phyloP scores from a whole-genome alignment of 2,329 filamentous ascomycete genomes.

The Chaetothyriales sp. region DNA sequence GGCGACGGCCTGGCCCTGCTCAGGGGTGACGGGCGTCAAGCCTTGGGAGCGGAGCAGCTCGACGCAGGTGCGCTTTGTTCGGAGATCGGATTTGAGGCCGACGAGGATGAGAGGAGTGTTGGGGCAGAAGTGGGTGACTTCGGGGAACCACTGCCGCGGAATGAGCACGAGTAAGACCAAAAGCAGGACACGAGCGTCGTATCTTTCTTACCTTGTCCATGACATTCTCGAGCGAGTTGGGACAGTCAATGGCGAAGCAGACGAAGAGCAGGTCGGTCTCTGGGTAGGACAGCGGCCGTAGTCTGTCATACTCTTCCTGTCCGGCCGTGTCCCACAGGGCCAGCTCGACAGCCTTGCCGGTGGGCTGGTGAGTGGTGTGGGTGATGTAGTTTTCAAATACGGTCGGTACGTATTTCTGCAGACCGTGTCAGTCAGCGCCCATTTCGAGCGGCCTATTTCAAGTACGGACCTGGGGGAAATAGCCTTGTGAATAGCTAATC shows the following conservation, averaged over 20 bases:
- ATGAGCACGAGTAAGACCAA: constrained; percentile 3
- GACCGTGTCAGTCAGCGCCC: constrained; percentile 2
- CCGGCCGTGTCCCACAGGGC: constrained; percentile 97
- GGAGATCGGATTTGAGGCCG: constrained; percentile 91
- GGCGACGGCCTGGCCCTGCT: constrained; percentile 78
- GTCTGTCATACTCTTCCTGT: constrained; percentile 94
- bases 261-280: constrained; percentile 97
- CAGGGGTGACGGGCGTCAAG: constrained; percentile 80
- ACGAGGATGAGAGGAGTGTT: constrained; percentile 92
- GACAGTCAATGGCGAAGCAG: constrained; percentile 98
- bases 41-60: constrained; percentile 98
- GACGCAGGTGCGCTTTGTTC: constrained; percentile 89
- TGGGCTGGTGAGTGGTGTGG: constrained; percentile 73
- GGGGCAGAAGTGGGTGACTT: constrained; percentile 97
- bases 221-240: constrained; percentile 94
- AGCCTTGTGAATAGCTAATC: constrained; percentile 97
- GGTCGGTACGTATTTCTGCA: constrained; percentile 96
- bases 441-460: background rate
- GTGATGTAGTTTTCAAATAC: constrained; percentile 99
- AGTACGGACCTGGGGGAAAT: constrained; percentile 80
- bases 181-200: background rate
- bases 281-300: constrained; percentile 90
- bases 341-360: constrained; percentile 88
- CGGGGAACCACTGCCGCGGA: constrained; percentile 75
- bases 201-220: constrained; percentile 72